A percentile compares a stretch with the other conserved stretches of the same genome.
These are phyloP conservation scores for Talaromyces islandicus DNA, from an alignment of 2,329 filamentous ascomycete species.

Conservation along the genomic window DNA sequence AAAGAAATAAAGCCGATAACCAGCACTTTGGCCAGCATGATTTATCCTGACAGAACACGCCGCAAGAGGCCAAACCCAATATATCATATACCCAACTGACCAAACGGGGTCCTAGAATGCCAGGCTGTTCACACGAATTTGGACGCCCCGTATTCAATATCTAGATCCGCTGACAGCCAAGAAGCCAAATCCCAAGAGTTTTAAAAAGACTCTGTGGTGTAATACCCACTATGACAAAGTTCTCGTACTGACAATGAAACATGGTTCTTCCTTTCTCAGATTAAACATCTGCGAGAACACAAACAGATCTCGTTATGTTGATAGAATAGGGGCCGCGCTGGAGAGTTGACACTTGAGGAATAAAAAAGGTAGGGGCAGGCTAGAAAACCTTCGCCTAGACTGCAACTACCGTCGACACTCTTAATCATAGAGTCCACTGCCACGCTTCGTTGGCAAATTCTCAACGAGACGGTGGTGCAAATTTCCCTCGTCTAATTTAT, in stretches of 20 bases:
- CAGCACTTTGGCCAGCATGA: not conserved
- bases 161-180: not conserved
- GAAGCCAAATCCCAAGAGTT: not conserved
- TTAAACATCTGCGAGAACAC: not conserved
- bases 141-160: not conserved
- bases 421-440: not conserved
- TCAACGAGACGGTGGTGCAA: not conserved
- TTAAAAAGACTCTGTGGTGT: not conserved
- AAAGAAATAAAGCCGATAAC: not conserved
- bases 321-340: not conserved
- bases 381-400: not conserved
- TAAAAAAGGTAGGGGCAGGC: not conserved
- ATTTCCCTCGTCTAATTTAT: not conserved
- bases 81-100: not conserved
- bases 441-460: not conserved
- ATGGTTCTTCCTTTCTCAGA: not conserved
- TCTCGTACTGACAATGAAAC: not conserved
- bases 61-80: not conserved
- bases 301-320: not conserved
- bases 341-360: not conserved
- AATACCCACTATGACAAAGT: not conserved
- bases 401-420: not conserved
- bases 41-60: not conserved
- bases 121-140: not conserved
- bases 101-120: not conserved